Percentiles rank a stretch among this genome's conserved stretches.
phyloP scores from a whole-genome alignment of 2,329 filamentous ascomycete species.

The Xylaria sp. region DNA sequence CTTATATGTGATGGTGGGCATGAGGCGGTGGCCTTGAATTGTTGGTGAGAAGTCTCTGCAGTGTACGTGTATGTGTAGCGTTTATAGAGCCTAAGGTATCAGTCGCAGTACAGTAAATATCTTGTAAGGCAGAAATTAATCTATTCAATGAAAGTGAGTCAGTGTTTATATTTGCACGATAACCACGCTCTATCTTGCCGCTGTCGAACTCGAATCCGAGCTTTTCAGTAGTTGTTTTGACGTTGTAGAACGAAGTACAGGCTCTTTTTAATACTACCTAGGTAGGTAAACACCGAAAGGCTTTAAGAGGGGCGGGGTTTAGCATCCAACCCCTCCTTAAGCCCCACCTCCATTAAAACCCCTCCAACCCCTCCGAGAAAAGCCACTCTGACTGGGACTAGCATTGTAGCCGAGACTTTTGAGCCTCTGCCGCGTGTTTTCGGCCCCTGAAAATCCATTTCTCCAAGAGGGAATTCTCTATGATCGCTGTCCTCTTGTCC shows the following conservation, averaged over 20 bases:
- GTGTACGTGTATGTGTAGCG: background rate
- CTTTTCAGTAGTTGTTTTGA: too few species aligned
- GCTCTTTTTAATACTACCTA: too few species aligned
- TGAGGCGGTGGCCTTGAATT: background rate
- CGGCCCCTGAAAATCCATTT: constrained; percentile 24
- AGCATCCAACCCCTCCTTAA: background rate
- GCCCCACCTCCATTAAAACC: constrained; percentile 4
- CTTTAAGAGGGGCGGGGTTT: too few species aligned
- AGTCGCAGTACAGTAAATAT: too few species aligned
- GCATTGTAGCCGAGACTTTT: constrained; percentile 2
- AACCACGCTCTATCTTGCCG: too few species aligned
- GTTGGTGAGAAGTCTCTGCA: background rate
- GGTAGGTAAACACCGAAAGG: too few species aligned
- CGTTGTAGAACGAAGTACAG: too few species aligned
- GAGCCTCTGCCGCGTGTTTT: constrained; percentile 8
- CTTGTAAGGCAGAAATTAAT: too few species aligned
- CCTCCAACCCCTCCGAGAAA: constrained; percentile 3
- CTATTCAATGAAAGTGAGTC: too few species aligned
- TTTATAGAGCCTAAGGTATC: background rate
- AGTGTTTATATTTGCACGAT: too few species aligned
- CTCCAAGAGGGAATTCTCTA: too few species aligned
- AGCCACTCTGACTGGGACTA: background rate
- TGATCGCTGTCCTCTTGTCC: background rate
- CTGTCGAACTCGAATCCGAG: background rate
- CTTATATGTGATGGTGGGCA: background rate